Conservation (phyloP, 1,139 yeast genomes). For the Scheffersomyces titani region DNA sequence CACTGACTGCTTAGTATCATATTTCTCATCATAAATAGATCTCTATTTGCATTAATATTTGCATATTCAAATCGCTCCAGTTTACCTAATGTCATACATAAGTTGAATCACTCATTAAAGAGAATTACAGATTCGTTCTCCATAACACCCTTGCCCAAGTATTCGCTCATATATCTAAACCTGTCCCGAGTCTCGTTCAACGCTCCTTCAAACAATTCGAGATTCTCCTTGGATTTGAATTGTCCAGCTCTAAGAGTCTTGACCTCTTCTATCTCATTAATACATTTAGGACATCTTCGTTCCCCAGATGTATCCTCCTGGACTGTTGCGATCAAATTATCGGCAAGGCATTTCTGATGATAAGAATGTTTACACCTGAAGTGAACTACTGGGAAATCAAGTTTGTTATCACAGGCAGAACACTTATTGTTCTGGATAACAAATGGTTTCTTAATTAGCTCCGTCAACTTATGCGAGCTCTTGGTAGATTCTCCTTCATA, state of each 20-base stretch:
- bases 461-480: constrained; percentile 54
- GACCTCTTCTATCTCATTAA: constrained; percentile 67
- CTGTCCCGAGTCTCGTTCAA: constrained; percentile 63
- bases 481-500: constrained; percentile 68
- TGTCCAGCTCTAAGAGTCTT: constrained; percentile 61
- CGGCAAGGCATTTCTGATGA: constrained; percentile 78
- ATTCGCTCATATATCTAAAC: constrained; percentile 76
- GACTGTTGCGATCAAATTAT: constrained; percentile 25
- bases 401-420: constrained; percentile 62
- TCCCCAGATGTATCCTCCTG: constrained; percentile 12
- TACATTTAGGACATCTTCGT: constrained; percentile 70
- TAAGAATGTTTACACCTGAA: constrained; percentile 87
- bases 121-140: constrained; percentile 39
- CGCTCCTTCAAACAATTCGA: constrained; percentile 62
- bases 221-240: constrained; percentile 58
- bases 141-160: constrained; percentile 86
- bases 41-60: background rate
- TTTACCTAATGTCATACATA: too few species aligned
- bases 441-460: constrained; percentile 54
- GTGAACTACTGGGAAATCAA: constrained; percentile 81
- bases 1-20: too few species aligned
- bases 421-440: constrained; percentile 73
- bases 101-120: constrained; percentile 8
- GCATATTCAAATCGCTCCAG: too few species aligned
- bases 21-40: too few species aligned